phyloP scores from a whole-genome alignment of 331 rosid genomes.

The Stylosanthes scabra region DNA sequence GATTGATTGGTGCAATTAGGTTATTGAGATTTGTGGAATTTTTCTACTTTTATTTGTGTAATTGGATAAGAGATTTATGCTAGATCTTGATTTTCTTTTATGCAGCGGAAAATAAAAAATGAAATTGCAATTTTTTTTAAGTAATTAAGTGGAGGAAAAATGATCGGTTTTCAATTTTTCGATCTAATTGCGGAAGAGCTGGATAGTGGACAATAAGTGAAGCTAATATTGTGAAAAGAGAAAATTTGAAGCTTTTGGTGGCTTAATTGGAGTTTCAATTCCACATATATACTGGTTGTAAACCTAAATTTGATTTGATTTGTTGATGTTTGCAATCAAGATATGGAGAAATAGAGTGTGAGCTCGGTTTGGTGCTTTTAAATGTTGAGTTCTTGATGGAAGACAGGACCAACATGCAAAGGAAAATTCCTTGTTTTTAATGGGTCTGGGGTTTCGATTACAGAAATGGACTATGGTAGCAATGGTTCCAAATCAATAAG shows the following conservation, averaged over 20 bases:
- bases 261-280: conserved; percentile 14
- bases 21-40: conserved; percentile 5
- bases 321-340: not conserved
- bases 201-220: not conserved
- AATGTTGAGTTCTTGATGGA: not conserved
- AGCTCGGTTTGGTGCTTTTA: not conserved
- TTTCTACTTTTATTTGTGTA: not conserved
- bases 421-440: not conserved
- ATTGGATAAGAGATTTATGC: not conserved
- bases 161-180: not conserved
- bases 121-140: not conserved
- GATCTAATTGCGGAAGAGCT: conserved; percentile 19
- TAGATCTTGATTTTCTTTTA: conserved; percentile 16
- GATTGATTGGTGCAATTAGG: conserved; percentile 5
- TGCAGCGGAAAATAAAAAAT: conserved; percentile 3
- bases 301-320: conserved; percentile 6
- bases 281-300: not conserved
- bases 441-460: conserved; percentile 10
- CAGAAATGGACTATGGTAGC: not conserved
- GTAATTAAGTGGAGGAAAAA: conserved; percentile 13
- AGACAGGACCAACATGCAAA: not conserved
- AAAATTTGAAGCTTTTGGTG: conserved; percentile 3
- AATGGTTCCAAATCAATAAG: not conserved
- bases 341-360: not conserved
- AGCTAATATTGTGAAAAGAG: not conserved